Conservation (phyloP, 108 stramenopile genomes). For the Nitzschia sp. region DNA sequence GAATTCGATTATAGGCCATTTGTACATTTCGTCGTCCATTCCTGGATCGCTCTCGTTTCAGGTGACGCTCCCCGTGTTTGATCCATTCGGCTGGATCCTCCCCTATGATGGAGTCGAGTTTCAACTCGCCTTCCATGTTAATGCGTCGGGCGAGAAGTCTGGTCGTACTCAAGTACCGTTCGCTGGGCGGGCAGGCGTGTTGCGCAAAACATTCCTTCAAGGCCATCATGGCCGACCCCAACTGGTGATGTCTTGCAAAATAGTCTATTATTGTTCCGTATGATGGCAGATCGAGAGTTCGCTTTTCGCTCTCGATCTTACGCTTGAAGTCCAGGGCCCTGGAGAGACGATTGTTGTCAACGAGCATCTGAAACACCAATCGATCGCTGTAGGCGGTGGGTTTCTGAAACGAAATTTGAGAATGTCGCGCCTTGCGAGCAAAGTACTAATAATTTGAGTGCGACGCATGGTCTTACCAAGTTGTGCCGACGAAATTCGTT, state of each 20-base stretch:
- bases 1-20: slow-evolving; percentile 17
- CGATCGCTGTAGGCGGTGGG: slow-evolving; percentile 83
- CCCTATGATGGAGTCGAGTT: slow-evolving; percentile 64
- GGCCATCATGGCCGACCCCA: slow-evolving; percentile 76
- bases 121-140: slow-evolving; percentile 40
- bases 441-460: not conserved
- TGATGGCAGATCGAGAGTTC: slow-evolving; percentile 66
- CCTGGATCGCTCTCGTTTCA: slow-evolving; percentile 60
- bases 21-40: slow-evolving; percentile 43
- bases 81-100: slow-evolving; percentile 79
- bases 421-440: not conserved
- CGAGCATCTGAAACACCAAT: slow-evolving; percentile 77
- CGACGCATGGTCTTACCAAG: slow-evolving; percentile 42
- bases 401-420: slow-evolving; percentile 25
- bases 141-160: slow-evolving; percentile 57
- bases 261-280: slow-evolving; percentile 82
- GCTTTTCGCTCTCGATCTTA: slow-evolving; percentile 62
- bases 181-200: slow-evolving; percentile 73
- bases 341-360: slow-evolving; percentile 63
- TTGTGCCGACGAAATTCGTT: slow-evolving; percentile 54
- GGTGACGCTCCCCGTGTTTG: slow-evolving; percentile 56
- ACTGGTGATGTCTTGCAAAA: slow-evolving; percentile 58
- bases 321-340: slow-evolving; percentile 73
- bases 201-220: slow-evolving; percentile 78
- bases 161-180: slow-evolving; percentile 54